phyloP scores from a whole-genome alignment of 345 rosid genomes.

The Ricinus communis region DNA sequence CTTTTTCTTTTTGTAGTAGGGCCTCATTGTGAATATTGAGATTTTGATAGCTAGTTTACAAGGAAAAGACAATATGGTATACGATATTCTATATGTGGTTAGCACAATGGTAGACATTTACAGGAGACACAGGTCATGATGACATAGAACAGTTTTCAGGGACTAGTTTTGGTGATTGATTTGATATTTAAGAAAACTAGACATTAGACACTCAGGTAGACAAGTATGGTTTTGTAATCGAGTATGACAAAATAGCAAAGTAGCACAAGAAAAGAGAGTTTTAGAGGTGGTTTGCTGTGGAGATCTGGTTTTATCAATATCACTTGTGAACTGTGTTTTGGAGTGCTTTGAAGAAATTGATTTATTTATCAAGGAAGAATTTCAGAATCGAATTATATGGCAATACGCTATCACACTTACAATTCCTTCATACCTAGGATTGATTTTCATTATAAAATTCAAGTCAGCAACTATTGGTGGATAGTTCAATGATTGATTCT shows the following conservation, averaged over 20 bases:
- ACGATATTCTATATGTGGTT: not conserved
- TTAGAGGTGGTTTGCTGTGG: not conserved
- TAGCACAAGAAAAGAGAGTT: not conserved
- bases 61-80: not conserved
- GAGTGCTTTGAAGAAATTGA: not conserved
- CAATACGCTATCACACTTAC: not conserved
- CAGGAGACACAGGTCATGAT: not conserved
- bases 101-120: not conserved
- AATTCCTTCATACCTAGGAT: not conserved
- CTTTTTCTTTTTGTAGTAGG: not conserved
- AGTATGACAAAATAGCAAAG: not conserved
- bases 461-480: too few species aligned
- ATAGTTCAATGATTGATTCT: not conserved
- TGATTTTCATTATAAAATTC: not conserved
- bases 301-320: not conserved
- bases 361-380: not conserved
- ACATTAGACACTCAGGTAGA: not conserved
- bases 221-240: not conserved
- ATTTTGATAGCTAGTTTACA: not conserved
- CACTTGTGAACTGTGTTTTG: not conserved
- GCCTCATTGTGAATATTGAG: constrained; percentile 3
- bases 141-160: not conserved
- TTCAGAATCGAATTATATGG: not conserved
- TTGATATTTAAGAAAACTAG: not conserved
- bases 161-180: not conserved